Evolutionary conservation across 768 basidiomycete species (phyloP).

Genomic region (Tulasnella sp.): DNA sequence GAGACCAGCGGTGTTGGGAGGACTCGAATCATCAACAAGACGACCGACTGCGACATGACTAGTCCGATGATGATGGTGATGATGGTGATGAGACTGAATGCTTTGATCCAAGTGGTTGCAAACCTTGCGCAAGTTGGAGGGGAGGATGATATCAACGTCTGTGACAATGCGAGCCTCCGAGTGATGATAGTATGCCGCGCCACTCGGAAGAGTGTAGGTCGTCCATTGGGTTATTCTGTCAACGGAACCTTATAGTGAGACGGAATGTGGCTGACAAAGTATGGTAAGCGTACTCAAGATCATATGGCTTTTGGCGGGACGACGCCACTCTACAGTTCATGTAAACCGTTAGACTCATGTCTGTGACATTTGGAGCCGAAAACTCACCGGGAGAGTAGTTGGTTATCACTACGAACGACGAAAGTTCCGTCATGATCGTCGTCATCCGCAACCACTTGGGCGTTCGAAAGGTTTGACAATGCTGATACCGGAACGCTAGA

Average conservation of each 20-base stretch:
- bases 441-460: constrained; percentile 7
- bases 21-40: not conserved
- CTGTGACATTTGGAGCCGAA: not conserved
- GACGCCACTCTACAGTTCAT: not conserved
- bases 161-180: constrained; percentile 13
- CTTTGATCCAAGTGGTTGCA: not conserved
- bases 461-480: not conserved
- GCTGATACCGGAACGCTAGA: not conserved
- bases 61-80: not conserved
- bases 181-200: constrained; percentile 9
- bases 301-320: not conserved
- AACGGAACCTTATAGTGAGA: not conserved
- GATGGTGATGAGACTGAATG: not conserved
- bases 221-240: constrained; percentile 13
- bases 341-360: not conserved
- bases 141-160: constrained; percentile 7
- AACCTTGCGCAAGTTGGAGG: constrained; percentile 10
- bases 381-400: not conserved
- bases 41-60: not conserved
- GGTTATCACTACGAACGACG: not conserved
- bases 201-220: constrained; percentile 3
- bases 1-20: not conserved
- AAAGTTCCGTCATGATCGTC: constrained; percentile 2
- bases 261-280: not conserved
- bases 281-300: not conserved